Evolutionary conservation across 768 basidiomycete species (phyloP).

Genomic region (Hygrophoropsis aurantiaca): DNA sequence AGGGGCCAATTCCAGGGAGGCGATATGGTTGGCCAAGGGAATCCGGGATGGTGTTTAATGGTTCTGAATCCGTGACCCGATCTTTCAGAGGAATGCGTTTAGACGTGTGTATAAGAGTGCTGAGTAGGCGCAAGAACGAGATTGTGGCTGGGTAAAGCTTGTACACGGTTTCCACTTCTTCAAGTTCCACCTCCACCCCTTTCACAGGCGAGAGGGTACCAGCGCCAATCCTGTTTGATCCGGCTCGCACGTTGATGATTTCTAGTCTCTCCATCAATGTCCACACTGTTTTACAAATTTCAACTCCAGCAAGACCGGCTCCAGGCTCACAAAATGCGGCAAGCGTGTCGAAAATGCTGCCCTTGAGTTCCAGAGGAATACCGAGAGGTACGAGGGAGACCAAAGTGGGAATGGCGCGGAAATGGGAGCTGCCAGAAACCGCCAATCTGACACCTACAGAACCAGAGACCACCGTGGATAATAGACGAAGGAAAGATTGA

Average conservation of each 20-base stretch:
- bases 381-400: slow-evolving; percentile 75
- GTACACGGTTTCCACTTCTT: slow-evolving; percentile 79
- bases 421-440: slow-evolving; percentile 72
- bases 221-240: slow-evolving; percentile 21
- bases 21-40: slow-evolving; percentile 79
- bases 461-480: slow-evolving; percentile 71
- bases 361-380: slow-evolving; percentile 90
- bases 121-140: slow-evolving; percentile 81
- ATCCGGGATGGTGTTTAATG: slow-evolving; percentile 77
- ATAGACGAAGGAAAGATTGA: slow-evolving; percentile 76
- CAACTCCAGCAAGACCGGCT: slow-evolving; percentile 68
- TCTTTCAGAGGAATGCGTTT: slow-evolving; percentile 67
- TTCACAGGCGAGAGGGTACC: slow-evolving; percentile 56
- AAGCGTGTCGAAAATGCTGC: slow-evolving; percentile 76
- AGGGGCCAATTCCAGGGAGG: slow-evolving; percentile 77
- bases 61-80: slow-evolving; percentile 55
- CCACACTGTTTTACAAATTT: slow-evolving; percentile 85
- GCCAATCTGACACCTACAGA: slow-evolving; percentile 80
- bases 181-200: slow-evolving; percentile 85
- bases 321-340: slow-evolving; percentile 84
- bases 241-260: slow-evolving; percentile 72
- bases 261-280: slow-evolving; percentile 80
- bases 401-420: slow-evolving; percentile 79
- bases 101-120: slow-evolving; percentile 80
- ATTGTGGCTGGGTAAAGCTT: slow-evolving; percentile 86